These are phyloP conservation scores for Aphanomyces invadans DNA, from an alignment of 352 stramenopile species.

Conservation along the genomic window DNA sequence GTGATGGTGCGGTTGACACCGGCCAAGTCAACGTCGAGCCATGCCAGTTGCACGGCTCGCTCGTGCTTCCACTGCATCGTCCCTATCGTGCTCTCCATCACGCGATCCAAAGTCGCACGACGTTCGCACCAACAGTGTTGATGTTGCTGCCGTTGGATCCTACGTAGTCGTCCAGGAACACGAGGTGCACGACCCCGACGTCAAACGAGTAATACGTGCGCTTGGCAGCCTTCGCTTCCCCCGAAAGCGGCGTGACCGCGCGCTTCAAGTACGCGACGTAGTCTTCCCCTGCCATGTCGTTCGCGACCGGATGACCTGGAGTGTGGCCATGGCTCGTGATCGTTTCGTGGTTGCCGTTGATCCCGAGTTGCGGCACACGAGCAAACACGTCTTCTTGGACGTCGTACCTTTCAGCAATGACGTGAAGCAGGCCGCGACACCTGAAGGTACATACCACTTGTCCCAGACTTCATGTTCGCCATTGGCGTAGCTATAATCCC, in stretches of 20 bases:
- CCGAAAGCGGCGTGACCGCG: slow-evolving; percentile 43
- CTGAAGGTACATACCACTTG: slow-evolving; percentile 39
- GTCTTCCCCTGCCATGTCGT: slow-evolving; percentile 39
- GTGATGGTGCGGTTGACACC: slow-evolving; percentile 29
- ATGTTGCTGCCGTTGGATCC: slow-evolving; percentile 26
- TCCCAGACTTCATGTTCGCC: slow-evolving; percentile 59
- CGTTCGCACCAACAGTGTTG: slow-evolving; percentile 30
- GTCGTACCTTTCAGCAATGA: slow-evolving; percentile 25
- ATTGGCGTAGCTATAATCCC: slow-evolving; percentile 64
- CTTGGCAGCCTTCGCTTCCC: slow-evolving; percentile 31
- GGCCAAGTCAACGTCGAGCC: slow-evolving; percentile 30
- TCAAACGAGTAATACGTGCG: slow-evolving; percentile 51
- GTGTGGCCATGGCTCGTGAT: slow-evolving; percentile 27
- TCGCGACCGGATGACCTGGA: slow-evolving; percentile 5
- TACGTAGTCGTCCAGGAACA: slow-evolving; percentile 62
- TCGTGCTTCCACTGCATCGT: slow-evolving; percentile 35
- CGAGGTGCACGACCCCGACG: slow-evolving; percentile 46
- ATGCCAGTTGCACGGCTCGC: slow-evolving; percentile 30
- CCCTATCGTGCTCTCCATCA: slow-evolving; percentile 31
- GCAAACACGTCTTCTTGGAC: slow-evolving; percentile 40
- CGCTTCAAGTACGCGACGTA: slow-evolving; percentile 45
- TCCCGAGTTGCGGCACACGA: slow-evolving; percentile 39
- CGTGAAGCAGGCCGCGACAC: background rate
- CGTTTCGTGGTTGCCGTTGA: slow-evolving; percentile 70
- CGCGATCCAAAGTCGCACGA: slow-evolving; percentile 31